These are phyloP conservation scores for Spatholobus suberectus DNA, from an alignment of 306 rosid genomes.

Conservation along the genomic window DNA sequence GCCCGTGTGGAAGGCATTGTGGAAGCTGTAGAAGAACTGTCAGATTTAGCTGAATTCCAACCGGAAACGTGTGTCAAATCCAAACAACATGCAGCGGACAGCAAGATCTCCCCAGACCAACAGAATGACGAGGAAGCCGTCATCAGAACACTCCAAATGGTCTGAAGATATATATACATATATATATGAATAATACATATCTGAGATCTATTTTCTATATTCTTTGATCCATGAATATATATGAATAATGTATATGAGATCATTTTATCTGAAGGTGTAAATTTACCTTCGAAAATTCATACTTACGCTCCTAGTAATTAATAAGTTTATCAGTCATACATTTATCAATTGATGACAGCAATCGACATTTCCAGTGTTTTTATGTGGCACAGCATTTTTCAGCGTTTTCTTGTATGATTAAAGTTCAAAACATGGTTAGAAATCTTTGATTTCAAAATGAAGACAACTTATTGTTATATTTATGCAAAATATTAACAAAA, in stretches of 20 bases:
- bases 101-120: constrained; percentile 10
- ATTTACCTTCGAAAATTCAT: background rate
- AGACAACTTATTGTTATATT: too few species aligned
- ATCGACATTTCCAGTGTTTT: too few species aligned
- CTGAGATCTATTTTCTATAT: background rate
- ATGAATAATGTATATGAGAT: background rate
- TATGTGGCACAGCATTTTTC: too few species aligned
- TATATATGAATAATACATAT: background rate
- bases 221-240: background rate
- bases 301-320: background rate
- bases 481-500: too few species aligned
- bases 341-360: too few species aligned
- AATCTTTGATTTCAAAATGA: too few species aligned
- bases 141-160: constrained; percentile 25
- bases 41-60: constrained; percentile 51
- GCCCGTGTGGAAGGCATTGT: constrained; percentile 68
- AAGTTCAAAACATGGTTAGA: too few species aligned
- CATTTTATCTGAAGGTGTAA: background rate
- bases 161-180: constrained; percentile 14
- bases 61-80: constrained; percentile 22
- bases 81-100: constrained; percentile 23
- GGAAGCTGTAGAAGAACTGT: constrained; percentile 59
- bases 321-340: background rate
- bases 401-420: too few species aligned
- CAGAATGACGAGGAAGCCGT: constrained; percentile 24